Conservation (phyloP, 129 eudicot genomes). For the Helichrysum umbraculigerum region DNA sequence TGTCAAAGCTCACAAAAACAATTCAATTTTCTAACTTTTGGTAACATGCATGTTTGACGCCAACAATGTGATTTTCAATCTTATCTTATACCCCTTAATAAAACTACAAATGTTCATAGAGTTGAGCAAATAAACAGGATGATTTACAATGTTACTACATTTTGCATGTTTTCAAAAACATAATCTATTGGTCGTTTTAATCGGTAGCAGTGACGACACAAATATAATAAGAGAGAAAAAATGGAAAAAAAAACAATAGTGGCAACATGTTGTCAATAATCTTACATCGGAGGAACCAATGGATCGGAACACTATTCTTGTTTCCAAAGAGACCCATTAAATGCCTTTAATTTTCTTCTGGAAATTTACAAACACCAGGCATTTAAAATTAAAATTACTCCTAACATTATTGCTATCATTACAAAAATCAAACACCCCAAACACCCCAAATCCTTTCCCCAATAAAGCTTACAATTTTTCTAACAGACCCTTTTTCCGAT, state of each 20-base stretch:
- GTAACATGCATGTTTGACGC: too few species aligned
- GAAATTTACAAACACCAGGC: conserved; percentile 36
- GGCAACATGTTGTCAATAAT: not conserved
- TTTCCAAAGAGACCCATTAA: conserved; percentile 33
- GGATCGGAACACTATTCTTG: conserved; percentile 22
- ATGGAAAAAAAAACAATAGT: not conserved
- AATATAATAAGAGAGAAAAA: not conserved
- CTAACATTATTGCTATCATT: not conserved
- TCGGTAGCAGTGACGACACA: not conserved
- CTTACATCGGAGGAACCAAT: conserved; percentile 23
- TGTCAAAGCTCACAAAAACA: not conserved
- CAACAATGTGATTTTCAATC: not conserved
- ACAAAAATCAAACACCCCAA: conserved; percentile 48
- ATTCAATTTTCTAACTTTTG: not conserved
- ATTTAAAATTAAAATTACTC: not conserved
- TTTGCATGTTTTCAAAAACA: not conserved
- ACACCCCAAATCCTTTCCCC: conserved; percentile 66
- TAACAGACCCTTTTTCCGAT: conserved; percentile 41
- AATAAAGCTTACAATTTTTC: conserved; percentile 47
- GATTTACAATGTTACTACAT: too few species aligned
- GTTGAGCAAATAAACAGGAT: not conserved
- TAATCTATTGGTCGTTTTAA: not conserved
- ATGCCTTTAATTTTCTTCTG: conserved; percentile 28
- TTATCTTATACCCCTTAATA: too few species aligned
- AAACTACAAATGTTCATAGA: too few species aligned